Evolutionary conservation across 129 eudicot genomes (phyloP), one percentile per base, ranked within the genome.

Genomic region (Tagetes patula): DNA sequence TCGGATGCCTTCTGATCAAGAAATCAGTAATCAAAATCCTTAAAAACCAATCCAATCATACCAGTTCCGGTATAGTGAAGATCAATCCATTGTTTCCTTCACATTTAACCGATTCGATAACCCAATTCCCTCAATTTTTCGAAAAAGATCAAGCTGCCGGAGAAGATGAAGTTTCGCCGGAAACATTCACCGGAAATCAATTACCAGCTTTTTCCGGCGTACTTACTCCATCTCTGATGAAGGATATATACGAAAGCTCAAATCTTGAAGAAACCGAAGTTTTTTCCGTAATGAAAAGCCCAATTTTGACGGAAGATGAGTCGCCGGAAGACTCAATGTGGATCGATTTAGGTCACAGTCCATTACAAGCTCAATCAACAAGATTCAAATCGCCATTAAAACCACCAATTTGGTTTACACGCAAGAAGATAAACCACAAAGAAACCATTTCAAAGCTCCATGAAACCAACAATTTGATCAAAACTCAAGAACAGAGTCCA

Each of bases 301-400:
- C 96, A 3, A 86, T 84, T 42, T 87, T 86, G 45, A 87, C 86
- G 13, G 87, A 87, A 74, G 87, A 84, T 38, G 98, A 86, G 72
- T 85, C 98, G 31, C 89, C 96, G 0, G 96, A 87, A 65, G 86
- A 87, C 82, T 82, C 96, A 3, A 77, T 93, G 75, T 92, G 98
- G 98, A 92, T 92, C 61, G 91, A 92, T 81, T 65, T 93, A 71
- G 98, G 98, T n/a, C 96, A 79, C 71, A 87, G 95, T 67, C 98
- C 98, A 4, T 10, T 83, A 43, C 90, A 85, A 36, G 83, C 92
- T 33, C 95, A 79, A 13, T 53, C 71, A n/a, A 81, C 49, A 6
- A 63, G 9, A 56, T 4, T 34, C 0, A 45, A 84, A 54, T 80
- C 91, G 72, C 91, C 91, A 4, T 53, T 77, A 52, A 95, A 91